A percentile compares a stretch with the other conserved stretches of the same genome.
phyloP scores from a whole-genome alignment of 169 alveolate genomes.

The Plasmodium coatneyi region DNA sequence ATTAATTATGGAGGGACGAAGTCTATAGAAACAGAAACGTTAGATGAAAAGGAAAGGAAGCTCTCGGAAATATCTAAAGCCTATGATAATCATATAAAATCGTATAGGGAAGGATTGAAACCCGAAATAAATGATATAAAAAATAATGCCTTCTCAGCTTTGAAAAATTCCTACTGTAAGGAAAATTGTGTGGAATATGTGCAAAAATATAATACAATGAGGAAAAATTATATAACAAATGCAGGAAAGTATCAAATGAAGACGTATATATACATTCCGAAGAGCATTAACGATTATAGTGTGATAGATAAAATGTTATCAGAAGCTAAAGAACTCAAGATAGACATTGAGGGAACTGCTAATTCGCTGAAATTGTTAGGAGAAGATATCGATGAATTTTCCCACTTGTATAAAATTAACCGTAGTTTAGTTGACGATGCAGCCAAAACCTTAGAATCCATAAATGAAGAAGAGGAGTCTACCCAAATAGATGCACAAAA shows the following conservation, averaged over 20 bases:
- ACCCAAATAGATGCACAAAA: background rate
- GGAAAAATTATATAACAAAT: background rate
- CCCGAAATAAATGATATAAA: slow-evolving; percentile 6
- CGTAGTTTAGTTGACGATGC: background rate
- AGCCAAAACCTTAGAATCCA: background rate
- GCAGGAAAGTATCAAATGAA: background rate
- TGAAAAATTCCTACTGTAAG: slow-evolving; percentile 11
- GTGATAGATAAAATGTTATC: background rate
- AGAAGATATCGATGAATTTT: slow-evolving; percentile 3
- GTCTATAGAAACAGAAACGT: background rate
- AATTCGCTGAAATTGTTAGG: slow-evolving; percentile 3
- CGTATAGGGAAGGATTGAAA: background rate
- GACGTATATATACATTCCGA: background rate
- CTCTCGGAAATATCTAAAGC: background rate
- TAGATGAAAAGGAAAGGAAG: background rate
- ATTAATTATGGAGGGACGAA: background rate
- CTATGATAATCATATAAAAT: background rate
- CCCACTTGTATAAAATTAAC: background rate
- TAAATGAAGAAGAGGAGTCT: background rate
- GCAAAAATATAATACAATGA: background rate
- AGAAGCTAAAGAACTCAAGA: background rate
- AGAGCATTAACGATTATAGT: background rate
- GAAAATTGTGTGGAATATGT: background rate
- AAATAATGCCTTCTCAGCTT: background rate
- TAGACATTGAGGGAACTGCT: background rate